Conservation (phyloP, 2,329 filamentous ascomycete genomes). For the Paramyrothecium sp. region DNA sequence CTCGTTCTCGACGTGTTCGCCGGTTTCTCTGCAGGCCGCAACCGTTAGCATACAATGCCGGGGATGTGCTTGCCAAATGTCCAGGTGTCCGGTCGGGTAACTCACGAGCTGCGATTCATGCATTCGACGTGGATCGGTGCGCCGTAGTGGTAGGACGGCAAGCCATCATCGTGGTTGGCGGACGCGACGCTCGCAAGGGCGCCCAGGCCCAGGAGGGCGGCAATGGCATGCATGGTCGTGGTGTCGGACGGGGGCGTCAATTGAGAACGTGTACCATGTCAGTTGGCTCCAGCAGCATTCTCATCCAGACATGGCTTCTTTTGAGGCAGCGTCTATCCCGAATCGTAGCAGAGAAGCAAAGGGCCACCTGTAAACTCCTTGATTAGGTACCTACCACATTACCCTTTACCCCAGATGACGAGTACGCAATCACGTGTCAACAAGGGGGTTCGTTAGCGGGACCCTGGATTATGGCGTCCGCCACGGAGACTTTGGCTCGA, state of each 20-base stretch:
- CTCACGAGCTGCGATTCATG: conserved; percentile 71
- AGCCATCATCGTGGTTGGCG: conserved; percentile 35
- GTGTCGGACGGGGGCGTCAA: background rate
- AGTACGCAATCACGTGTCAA: background rate
- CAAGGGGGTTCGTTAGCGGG: background rate
- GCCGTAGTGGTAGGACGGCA: conserved; percentile 65
- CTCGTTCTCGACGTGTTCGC: conserved; percentile 82
- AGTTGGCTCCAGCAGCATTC: conserved; percentile 2
- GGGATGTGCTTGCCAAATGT: no score
- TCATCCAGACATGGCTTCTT: conserved; percentile 3
- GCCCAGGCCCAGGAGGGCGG: conserved; percentile 10
- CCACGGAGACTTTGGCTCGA: no score
- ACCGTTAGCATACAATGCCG: background rate
- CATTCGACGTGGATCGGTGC: conserved; percentile 69
- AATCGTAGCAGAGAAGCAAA: no score
- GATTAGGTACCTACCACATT: no score
- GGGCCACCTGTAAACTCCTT: no score
- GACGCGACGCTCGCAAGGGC: conserved; percentile 23
- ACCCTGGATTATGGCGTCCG: background rate
- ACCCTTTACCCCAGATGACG: no score
- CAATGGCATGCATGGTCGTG: conserved; percentile 2
- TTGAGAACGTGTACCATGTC: conserved; percentile 3
- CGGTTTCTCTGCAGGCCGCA: conserved; percentile 64
- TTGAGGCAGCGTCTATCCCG: background rate
- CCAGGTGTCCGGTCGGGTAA: no score